Base-by-base conservation (phyloP, 345 rosid species). In the Eutrema japonicum region DNA sequence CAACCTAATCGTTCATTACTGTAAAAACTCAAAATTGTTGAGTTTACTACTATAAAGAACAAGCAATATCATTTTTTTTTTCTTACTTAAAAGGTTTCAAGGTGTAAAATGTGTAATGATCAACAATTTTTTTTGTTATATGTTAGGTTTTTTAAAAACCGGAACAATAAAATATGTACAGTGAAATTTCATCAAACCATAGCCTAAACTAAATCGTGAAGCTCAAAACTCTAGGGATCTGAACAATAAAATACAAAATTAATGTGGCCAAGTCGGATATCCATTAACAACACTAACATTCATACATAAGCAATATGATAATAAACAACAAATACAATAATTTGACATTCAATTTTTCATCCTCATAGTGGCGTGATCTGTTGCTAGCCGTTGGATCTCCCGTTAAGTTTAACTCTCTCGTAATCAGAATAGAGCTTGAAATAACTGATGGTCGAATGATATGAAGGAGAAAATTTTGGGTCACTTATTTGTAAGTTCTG, bases 371-470 rank as follows among this genome's bases (percentile, higher is more conserved):
- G 26, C 26, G 26, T 22, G 26, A 2, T 13, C 12, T 18, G 29
- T 3, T 8, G 30, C 0, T 49, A 49, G 53, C 12, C 16, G 13
- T 50, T 26, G 37, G 36, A 53, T 53, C 14, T 22, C 26, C 26
- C 40, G 4, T 2, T 13, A 54, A 54, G 43, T 11, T 55, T 55
- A 45, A 69, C 64, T 43, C 43, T 68, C 33, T 42, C 12, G 26
- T 12, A 56, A 45, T 45, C 73, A 69, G 64, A 45, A 55, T 2
- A 4, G 2, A 68, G 8, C 12, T 43, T 54, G 8, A 43, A 54
- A 68, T 68, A 68, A 10, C 5, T 30, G 0, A 43, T 40, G 8
- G 11, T 1, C 26, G 63, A 32, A 42, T 6, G 0, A 30, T 27
- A 2, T 11, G 3, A 54, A 43, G 62, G 64, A 1, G 8, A 16